phyloP scores from a whole-genome alignment of 2,329 filamentous ascomycete species.

The Leptographium radiaticola region DNA sequence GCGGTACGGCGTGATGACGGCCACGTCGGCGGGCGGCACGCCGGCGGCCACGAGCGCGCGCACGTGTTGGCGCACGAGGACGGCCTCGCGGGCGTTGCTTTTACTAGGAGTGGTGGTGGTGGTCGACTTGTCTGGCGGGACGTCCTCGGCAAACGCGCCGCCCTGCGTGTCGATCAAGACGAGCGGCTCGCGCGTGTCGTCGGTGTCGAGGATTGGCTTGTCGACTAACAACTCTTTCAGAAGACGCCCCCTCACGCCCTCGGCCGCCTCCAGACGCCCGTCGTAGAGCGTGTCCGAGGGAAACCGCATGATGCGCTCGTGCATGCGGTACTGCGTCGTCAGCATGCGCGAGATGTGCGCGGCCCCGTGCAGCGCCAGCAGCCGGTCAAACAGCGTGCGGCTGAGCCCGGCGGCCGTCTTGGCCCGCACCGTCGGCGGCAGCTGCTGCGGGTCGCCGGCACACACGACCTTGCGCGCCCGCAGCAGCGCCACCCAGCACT shows the following conservation, averaged over 20 bases:
- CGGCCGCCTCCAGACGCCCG: conserved; percentile 65
- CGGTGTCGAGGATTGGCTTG: conserved; percentile 50
- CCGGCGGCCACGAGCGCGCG: conserved; percentile 61
- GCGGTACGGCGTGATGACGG: conserved; percentile 92
- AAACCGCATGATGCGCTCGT: conserved; percentile 89
- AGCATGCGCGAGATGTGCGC: conserved; percentile 78
- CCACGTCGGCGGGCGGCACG: conserved; percentile 71
- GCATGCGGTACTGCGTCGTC: conserved; percentile 96
- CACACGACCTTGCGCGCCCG: conserved; percentile 73
- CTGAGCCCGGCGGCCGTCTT: conserved; percentile 38
- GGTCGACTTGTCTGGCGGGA: too few species aligned
- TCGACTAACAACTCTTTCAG: neutral
- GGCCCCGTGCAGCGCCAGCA: conserved; percentile 68
- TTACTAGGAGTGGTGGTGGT: conserved; percentile 36
- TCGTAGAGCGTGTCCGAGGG: conserved; percentile 84
- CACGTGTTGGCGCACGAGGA: conserved; percentile 68
- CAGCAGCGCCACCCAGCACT: conserved; percentile 89
- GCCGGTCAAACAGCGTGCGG: conserved; percentile 82
- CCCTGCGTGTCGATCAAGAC: conserved; percentile 96
- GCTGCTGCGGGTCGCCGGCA: conserved; percentile 85
- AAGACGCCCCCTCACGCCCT: conserved; percentile 62
- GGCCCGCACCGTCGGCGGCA: conserved; percentile 90
- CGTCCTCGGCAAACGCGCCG: conserved; percentile 73
- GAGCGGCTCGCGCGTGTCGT: conserved; percentile 77
- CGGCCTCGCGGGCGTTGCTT: conserved; percentile 86